Base-by-base conservation (phyloP, 371 early-diverging fungal genomes). In the Mucor velutinosus region DNA sequence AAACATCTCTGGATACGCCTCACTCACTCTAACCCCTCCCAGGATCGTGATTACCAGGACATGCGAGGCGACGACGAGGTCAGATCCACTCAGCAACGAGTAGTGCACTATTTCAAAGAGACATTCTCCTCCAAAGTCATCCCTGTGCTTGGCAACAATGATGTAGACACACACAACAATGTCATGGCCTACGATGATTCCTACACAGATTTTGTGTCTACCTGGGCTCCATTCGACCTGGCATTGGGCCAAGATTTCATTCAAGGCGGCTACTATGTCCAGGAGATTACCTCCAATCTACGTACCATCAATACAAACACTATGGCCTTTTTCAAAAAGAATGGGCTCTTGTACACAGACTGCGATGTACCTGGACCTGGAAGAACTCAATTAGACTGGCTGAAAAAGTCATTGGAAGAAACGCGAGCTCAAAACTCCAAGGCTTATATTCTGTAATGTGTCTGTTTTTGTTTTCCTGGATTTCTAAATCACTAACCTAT, bases 141-240 rank as follows among this genome's bases (percentile, higher is more conserved):
- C 3, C 81, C 81, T 32, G 76, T 81, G 0, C 69, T 83, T 37
- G 84, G 84, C 15, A 83, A 83, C 60, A 70, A 82, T 41, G 62
- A 73, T 25, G 58, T 76, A 14, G 51, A 29, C 0, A 29, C 60
- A 7, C 66, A 75, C 8, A 70, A 77, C 39, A 37, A 65, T 7
- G 67, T 66, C 21, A 65, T 73, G 27, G 32, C 35, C 15, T 62
- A 49, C 25, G 62, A 62, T 17, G 17, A 35, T 3, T 23, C 51
- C 6, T 62, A 62, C 7, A 37, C 55, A 17, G 69, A 55, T n/a
- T 66, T 74, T 11, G 17, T 65, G 23, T 21, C 29, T 7, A 62
- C 72, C 3, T 78, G 76, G 76, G 17, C 59, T 11, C 70, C 74
- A 35, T 64, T 71, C 10, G 23, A 67, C 1, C 37, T 78, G 21